phyloP scores from a whole-genome alignment of 495 filamentous ascomycete genomes.

The Penicillium herquei region DNA sequence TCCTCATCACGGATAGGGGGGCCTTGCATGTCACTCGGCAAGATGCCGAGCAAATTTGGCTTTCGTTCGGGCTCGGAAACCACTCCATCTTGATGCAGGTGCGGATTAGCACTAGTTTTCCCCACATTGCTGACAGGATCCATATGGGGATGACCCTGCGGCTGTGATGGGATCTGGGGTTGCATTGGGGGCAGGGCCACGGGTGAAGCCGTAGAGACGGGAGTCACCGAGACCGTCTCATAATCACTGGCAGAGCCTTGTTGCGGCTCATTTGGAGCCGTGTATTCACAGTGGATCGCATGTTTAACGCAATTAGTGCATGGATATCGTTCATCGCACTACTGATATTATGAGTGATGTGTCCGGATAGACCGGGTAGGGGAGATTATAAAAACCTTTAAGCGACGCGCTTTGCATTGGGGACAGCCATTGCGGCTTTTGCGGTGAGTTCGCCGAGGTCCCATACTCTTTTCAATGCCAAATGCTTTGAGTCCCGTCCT shows the following conservation, averaged over 20 bases:
- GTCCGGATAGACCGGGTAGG: background rate
- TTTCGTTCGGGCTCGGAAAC: background rate
- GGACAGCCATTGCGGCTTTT: slow-evolving; percentile 30
- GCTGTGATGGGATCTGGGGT: background rate
- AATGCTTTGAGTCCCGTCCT: no score
- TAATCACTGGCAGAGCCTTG: background rate
- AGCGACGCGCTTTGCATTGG: slow-evolving; percentile 21
- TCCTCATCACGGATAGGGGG: slow-evolving; percentile 4
- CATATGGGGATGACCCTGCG: background rate
- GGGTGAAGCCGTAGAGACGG: slow-evolving; percentile 9
- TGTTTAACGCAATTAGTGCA: slow-evolving; percentile 28
- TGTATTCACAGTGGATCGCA: slow-evolving; percentile 20
- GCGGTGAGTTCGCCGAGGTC: slow-evolving; percentile 24
- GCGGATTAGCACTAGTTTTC: background rate
- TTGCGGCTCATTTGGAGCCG: slow-evolving; percentile 3
- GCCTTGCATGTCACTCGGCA: slow-evolving; percentile 8
- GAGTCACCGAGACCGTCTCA: background rate
- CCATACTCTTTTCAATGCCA: slow-evolving; percentile 6
- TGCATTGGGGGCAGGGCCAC: slow-evolving; percentile 4
- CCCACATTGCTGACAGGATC: background rate
- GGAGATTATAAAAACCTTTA: slow-evolving; percentile 18
- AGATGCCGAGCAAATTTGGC: slow-evolving; percentile 9
- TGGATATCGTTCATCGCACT: slow-evolving; percentile 28
- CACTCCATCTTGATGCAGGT: no score
- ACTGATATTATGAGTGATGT: background rate